Evolutionary conservation across 2,329 filamentous ascomycete genomes (phyloP).

Genomic region (Cryphonectria parasitica): DNA sequence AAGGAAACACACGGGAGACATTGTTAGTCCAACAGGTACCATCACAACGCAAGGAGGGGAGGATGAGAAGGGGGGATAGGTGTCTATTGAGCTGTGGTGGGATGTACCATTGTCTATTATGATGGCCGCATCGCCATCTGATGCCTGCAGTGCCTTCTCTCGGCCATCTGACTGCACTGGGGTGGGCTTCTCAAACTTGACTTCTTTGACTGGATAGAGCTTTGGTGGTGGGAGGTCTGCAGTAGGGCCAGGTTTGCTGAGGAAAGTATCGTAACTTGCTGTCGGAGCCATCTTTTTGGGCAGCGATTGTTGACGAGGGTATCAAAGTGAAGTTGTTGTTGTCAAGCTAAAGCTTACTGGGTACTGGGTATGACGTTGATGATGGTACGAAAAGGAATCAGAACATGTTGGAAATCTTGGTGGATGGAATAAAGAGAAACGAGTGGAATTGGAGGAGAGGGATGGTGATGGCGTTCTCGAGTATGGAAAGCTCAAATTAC

Average conservation of each 20-base stretch:
- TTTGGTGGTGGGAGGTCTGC: conserved; percentile 55
- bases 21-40: conserved; percentile 24
- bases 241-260: conserved; percentile 44
- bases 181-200: conserved; percentile 60
- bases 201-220: conserved; percentile 66
- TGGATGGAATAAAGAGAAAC: background rate
- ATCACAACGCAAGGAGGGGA: background rate
- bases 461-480: background rate
- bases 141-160: conserved; percentile 62
- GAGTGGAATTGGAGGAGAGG: background rate
- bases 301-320: background rate
- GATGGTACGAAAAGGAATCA: conserved; percentile 6
- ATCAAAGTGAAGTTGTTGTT: background rate
- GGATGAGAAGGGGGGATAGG: too few relatives aligned
- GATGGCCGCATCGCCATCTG: conserved; percentile 71
- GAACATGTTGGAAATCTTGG: conserved; percentile 11
- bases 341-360: conserved; percentile 14
- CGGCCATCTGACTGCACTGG: conserved; percentile 68
- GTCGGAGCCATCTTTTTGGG: conserved; percentile 37
- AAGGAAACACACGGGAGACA: conserved; percentile 30
- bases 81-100: background rate
- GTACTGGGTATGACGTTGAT: conserved; percentile 24
- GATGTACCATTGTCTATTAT: conserved; percentile 93
- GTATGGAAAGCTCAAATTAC: background rate
- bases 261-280: conserved; percentile 49